Percentiles rank a stretch among this genome's conserved stretches.
phyloP scores from a whole-genome alignment of 345 rosid genomes.

The Moricandia arvensis region DNA sequence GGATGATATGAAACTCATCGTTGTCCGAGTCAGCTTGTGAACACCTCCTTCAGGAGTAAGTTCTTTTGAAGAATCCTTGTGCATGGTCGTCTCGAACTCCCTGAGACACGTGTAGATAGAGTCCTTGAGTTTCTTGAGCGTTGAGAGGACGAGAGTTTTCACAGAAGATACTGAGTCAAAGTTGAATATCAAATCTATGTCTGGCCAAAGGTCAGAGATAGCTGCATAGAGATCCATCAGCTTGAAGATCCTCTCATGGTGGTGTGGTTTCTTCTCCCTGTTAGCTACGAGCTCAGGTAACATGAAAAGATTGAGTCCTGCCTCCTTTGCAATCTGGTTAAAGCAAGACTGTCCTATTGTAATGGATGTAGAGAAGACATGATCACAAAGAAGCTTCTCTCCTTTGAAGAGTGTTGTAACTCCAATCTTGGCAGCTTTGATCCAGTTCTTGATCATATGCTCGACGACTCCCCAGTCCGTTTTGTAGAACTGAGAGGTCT shows the following conservation, averaged over 20 bases:
- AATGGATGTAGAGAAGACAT: slow-evolving; percentile 58
- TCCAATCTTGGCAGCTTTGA: slow-evolving; percentile 56
- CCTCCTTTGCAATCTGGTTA: slow-evolving; percentile 56
- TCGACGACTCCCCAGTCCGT: slow-evolving; percentile 53
- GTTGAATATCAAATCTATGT: slow-evolving; percentile 60
- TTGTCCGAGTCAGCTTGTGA: slow-evolving; percentile 60
- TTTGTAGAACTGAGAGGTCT: slow-evolving; percentile 44
- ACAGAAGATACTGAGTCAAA: slow-evolving; percentile 54
- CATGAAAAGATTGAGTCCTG: slow-evolving; percentile 55
- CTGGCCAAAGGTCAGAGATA: slow-evolving; percentile 57
- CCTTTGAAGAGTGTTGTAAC: slow-evolving; percentile 59
- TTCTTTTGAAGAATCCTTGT: slow-evolving; percentile 50
- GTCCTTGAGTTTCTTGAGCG: slow-evolving; percentile 53
- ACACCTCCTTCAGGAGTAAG: slow-evolving; percentile 55
- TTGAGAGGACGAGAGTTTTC: slow-evolving; percentile 45
- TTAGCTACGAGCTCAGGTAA: slow-evolving; percentile 59
- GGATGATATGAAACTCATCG: slow-evolving; percentile 60
- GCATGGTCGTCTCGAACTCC: slow-evolving; percentile 50
- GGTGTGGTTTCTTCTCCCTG: slow-evolving; percentile 36
- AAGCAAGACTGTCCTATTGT: slow-evolving; percentile 64
- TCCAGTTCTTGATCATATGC: slow-evolving; percentile 59
- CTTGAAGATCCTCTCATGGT: slow-evolving; percentile 52
- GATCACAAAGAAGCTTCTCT: slow-evolving; percentile 67
- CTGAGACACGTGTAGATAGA: slow-evolving; percentile 37
- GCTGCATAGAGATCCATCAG: slow-evolving; percentile 64